Evolutionary conservation across 352 stramenopile species (phyloP).

Genomic region (Phytophthora pini): DNA sequence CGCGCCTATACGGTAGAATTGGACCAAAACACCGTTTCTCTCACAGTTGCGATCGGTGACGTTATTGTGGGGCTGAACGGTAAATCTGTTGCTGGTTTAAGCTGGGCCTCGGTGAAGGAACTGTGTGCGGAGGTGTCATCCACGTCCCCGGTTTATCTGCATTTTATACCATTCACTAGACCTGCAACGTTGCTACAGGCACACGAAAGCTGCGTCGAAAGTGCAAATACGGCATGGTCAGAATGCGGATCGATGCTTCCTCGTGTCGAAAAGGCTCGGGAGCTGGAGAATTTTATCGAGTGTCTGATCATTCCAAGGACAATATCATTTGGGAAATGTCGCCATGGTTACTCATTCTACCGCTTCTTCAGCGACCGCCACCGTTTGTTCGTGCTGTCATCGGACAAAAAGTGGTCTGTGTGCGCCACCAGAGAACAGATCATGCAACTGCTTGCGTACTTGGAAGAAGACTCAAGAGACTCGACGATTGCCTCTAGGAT

Average conservation of each 20-base stretch:
- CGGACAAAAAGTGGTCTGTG: constrained; percentile 56
- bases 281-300: constrained; percentile 72
- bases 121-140: constrained; percentile 43
- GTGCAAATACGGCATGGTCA: constrained; percentile 68
- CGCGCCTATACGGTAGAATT: constrained; percentile 5
- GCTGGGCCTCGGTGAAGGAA: constrained; percentile 49
- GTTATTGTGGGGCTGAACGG: constrained; percentile 74
- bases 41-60: constrained; percentile 52
- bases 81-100: constrained; percentile 46
- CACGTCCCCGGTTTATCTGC: constrained; percentile 50
- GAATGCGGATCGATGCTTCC: constrained; percentile 60
- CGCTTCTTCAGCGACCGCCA: constrained; percentile 67
- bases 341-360: constrained; percentile 60
- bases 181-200: constrained; percentile 45
- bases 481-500: constrained; percentile 45
- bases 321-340: constrained; percentile 62
- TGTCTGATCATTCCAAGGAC: constrained; percentile 68
- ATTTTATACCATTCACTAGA: constrained; percentile 45
- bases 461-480: constrained; percentile 51
- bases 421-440: constrained; percentile 39
- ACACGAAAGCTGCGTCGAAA: constrained; percentile 66
- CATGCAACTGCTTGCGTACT: constrained; percentile 52
- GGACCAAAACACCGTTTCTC: constrained; percentile 3
- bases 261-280: constrained; percentile 52
- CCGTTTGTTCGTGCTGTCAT: constrained; percentile 60